These are phyloP conservation scores for Cercophora samala DNA, from an alignment of 495 filamentous ascomycete genomes.

Conservation along the genomic window DNA sequence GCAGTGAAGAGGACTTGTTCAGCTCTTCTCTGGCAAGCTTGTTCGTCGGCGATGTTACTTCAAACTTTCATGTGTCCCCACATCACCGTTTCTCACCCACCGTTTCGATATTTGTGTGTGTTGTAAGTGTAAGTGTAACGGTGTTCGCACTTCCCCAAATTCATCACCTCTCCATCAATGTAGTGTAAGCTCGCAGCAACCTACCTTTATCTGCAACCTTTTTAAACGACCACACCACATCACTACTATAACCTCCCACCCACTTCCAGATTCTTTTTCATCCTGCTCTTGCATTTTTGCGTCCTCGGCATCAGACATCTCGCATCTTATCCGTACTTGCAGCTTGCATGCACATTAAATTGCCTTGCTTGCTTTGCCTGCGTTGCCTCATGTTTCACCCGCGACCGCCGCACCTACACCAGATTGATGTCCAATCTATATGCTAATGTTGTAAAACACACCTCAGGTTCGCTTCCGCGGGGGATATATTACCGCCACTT, in stretches of 20 bases:
- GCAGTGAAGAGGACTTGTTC: too few species aligned
- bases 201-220: neutral
- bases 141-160: neutral
- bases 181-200: too few species aligned
- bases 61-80: too few species aligned
- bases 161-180: neutral
- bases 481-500: neutral
- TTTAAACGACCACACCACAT: neutral
- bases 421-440: neutral
- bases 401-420: neutral
- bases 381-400: neutral
- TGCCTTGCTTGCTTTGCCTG: too few species aligned
- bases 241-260: neutral
- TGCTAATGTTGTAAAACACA: neutral
- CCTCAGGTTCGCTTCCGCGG: neutral
- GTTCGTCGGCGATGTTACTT: neutral
- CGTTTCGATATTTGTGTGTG: too few species aligned
- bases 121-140: neutral
- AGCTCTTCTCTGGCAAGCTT: neutral
- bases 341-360: too few species aligned
- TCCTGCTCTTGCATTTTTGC: neutral
- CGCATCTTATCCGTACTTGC: neutral
- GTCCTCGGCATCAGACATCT: neutral
- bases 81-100: neutral
- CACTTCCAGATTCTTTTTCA: too few species aligned